Percentiles rank a stretch among this genome's conserved stretches.
phyloP scores from a whole-genome alignment of 2,329 filamentous ascomycete genomes.

The Aspergillus carbonarius region DNA sequence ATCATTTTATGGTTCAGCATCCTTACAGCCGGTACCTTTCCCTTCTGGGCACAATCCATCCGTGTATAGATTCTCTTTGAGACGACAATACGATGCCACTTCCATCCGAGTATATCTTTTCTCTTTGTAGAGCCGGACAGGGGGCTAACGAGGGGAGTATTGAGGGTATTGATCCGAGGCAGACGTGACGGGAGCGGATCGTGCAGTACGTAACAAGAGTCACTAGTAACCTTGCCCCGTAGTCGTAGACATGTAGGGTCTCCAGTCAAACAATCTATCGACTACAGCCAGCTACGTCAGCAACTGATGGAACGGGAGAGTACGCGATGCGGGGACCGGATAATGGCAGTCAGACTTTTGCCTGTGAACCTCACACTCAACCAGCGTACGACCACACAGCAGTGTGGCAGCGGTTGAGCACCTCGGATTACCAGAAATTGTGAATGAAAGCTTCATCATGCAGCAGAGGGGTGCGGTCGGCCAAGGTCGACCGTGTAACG shows the following conservation, averaged over 20 bases:
- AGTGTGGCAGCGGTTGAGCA: conserved; percentile 40
- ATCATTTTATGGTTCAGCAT: not conserved
- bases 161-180: not conserved
- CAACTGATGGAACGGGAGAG: not conserved
- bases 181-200: not conserved
- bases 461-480: not conserved
- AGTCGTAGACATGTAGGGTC: not conserved
- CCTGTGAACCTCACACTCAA: conserved; percentile 45
- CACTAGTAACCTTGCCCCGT: not conserved
- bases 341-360: conserved; percentile 43
- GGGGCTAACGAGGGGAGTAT: not conserved
- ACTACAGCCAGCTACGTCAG: conserved; percentile 5
- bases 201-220: not conserved
- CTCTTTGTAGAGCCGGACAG: not conserved
- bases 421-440: conserved; percentile 48
- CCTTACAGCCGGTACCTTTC: not conserved
- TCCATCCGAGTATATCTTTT: not conserved
- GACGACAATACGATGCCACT: not conserved
- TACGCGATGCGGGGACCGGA: not conserved
- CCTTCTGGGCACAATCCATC: not conserved
- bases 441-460: conserved; percentile 39
- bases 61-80: not conserved
- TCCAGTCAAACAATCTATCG: not conserved
- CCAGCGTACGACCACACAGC: conserved; percentile 34
- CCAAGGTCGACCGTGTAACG: not conserved